Evolutionary conservation across 345 rosid species (phyloP), one percentile per base, ranked within the genome.

Genomic region (Carallia brachiata): DNA sequence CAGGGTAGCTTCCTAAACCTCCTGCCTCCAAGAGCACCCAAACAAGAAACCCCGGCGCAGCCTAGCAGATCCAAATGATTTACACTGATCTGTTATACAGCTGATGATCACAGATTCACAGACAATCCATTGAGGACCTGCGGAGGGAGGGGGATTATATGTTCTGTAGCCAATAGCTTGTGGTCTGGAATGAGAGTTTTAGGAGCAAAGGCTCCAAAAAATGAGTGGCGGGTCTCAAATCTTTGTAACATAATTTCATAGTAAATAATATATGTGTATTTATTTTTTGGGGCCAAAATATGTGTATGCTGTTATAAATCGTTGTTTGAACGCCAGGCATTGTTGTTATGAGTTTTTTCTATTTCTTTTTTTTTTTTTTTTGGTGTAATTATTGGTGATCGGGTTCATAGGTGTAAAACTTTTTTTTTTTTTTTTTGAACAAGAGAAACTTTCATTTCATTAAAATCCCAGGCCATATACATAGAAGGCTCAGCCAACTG

Each of bases 1-100:
- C 90, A 85, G n/a, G 98, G 96, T 58, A 94, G 98, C 87, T 91
- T 94, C 75, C 70, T 91, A 65, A 85, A 84, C 64, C 90, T 87
- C 56, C 77, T 89, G 83, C 93, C 97, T 63, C 77, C 93, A 30
- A 89, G 82, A 75, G 70, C 76, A 15, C 16, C 16, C 27, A 56
- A 27, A 15, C 92, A 87, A 2, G 95, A 90, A 77, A 85, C 76
- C 56, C 86, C 89, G 0, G 93, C 82, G 80, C 82, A 82, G 71
- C 82, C 82, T 44, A 79, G 79, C 36, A 81, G 76, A 74, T 77
- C 84, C 8, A 70, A 83, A 63, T 88, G 78, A 84, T 70, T 73
- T 8, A 18, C 36, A 36, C 50, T 69, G 30, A 64, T 18, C 6
- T 52, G 34, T 53, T 70, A 63, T 27, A 56, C 65, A 47, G 55